Conservation (phyloP, 2,329 filamentous ascomycete species). For the Tolypocladium inflatum region DNA sequence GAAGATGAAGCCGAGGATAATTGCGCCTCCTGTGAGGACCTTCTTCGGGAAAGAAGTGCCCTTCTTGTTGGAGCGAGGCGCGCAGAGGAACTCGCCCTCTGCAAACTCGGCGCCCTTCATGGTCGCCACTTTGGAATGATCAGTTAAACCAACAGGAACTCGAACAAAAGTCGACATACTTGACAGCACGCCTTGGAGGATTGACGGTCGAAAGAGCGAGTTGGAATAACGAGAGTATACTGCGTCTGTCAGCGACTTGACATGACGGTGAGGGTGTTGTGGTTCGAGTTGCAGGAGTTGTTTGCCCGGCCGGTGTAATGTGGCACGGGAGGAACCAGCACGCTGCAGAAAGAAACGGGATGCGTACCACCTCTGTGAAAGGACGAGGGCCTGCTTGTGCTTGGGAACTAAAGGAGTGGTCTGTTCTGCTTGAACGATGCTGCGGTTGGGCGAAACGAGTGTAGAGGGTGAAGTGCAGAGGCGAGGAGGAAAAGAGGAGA, state of each 20-base stretch:
- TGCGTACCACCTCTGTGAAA: not conserved
- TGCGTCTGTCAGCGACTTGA: not conserved
- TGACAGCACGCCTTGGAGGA: constrained; percentile 9
- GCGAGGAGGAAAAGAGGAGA: not conserved
- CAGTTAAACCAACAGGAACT: constrained; percentile 4
- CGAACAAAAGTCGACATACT: not conserved
- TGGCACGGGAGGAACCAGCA: not conserved
- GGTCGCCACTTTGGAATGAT: constrained; percentile 14
- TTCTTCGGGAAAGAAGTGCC: constrained; percentile 6
- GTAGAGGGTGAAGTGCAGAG: not conserved
- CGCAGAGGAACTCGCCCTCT: constrained; percentile 1
- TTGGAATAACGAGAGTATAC: not conserved
- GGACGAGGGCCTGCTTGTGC: not conserved
- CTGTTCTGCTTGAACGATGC: not conserved
- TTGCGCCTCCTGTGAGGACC: constrained; percentile 4
- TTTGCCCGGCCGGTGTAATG: not conserved
- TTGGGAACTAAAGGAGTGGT: not conserved
- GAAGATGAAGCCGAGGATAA: constrained; percentile 8
- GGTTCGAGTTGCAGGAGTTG: not conserved
- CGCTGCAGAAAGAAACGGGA: not conserved
- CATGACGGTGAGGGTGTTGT: not conserved
- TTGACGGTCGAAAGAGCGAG: not conserved
- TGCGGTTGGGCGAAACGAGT: not conserved
- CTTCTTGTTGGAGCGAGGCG: not conserved
- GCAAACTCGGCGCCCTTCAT: constrained; percentile 18